Evolutionary conservation across 2,329 filamentous ascomycete species (phyloP).

Genomic region (Fusarium tjaetaba): DNA sequence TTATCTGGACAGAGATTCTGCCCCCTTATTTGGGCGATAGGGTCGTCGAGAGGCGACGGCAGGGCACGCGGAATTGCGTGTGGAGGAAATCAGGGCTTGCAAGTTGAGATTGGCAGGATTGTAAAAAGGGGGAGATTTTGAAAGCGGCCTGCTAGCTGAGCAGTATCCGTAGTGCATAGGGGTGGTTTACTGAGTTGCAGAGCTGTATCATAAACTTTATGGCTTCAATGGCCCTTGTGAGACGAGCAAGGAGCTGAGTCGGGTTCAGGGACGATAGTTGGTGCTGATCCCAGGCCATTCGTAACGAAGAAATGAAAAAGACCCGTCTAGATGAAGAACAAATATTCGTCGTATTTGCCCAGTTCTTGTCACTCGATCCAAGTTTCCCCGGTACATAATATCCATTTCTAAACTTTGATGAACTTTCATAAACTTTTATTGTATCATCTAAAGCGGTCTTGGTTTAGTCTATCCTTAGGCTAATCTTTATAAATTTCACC

Average conservation of each 20-base stretch:
- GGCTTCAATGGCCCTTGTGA: constrained; percentile 22
- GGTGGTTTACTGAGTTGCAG: constrained; percentile 8
- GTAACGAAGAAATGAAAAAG: constrained; percentile 34
- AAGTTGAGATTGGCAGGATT: constrained; percentile 41
- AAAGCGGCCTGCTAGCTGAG: constrained; percentile 23
- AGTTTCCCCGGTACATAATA: not conserved
- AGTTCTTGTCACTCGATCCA: not conserved
- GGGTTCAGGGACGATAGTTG: constrained; percentile 10
- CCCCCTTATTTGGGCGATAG: constrained; percentile 33
- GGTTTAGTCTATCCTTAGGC: not conserved
- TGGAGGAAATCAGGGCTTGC: constrained; percentile 1
- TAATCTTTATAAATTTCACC: not conserved
- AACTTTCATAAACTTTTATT: not conserved
- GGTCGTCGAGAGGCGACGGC: constrained; percentile 36
- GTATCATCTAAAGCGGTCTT: not conserved
- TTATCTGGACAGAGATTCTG: constrained; percentile 29
- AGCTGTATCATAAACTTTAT: constrained; percentile 39
- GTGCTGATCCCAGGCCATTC: constrained; percentile 12
- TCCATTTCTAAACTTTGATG: not conserved
- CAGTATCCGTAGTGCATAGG: constrained; percentile 3
- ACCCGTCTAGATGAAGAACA: constrained; percentile 9
- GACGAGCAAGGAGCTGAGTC: constrained; percentile 10
- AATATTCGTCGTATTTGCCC: constrained; percentile 8
- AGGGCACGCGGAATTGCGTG: constrained; percentile 7
- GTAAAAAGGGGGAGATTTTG: not conserved